Base-by-base conservation (phyloP, 495 filamentous ascomycete species). In the Annulohypoxylon moriforme region DNA sequence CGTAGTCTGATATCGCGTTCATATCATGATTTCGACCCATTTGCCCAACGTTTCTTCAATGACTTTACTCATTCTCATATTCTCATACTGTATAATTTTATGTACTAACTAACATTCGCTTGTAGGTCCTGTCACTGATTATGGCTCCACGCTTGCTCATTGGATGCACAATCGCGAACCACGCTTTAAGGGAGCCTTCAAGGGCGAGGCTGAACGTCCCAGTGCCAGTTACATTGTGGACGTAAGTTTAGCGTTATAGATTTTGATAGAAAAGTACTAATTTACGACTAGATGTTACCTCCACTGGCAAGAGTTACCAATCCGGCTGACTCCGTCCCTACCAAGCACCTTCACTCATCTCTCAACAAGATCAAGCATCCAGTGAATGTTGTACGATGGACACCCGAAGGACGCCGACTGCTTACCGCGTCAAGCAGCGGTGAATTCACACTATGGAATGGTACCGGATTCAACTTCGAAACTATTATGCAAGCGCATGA, bases 401-500 rank as follows among this genome's bases (percentile, higher is more conserved):
- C 96, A 2, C 96, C 96, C 0, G 96, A 99, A 82, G 96, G 96
- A 38, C 89, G 96, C 67, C 85, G 96, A 67, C 81, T 99, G 49
- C 85, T 99, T 74, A 98, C 96, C 0, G 96, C 93, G 20, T 95
- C 93, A 1, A 95, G 93, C 76, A 98, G 94, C 75, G 96, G 96
- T 62, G 96, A 99, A 78, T 99, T 99, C 73, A 99, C 96, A 52
- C 82, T 99, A 3, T 99, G 96, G 96, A 99, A 99, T 78, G 96
- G 96, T 64, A 98, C 93, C 50, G 96, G 93, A 0, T 99, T 99
- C 85, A 99, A 99, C 78, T 99, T 99, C 74, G 96, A 99, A 82
- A 99, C 96, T 1, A 97, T 98, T 40, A 96, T 97, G 92, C 94
- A 97, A 80, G 96, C 96, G 38, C 96, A 99, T 79, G 96, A 99